Evolutionary conservation across 2,329 filamentous ascomycete species (phyloP).

Genomic region (Mollisia scopiformis): DNA sequence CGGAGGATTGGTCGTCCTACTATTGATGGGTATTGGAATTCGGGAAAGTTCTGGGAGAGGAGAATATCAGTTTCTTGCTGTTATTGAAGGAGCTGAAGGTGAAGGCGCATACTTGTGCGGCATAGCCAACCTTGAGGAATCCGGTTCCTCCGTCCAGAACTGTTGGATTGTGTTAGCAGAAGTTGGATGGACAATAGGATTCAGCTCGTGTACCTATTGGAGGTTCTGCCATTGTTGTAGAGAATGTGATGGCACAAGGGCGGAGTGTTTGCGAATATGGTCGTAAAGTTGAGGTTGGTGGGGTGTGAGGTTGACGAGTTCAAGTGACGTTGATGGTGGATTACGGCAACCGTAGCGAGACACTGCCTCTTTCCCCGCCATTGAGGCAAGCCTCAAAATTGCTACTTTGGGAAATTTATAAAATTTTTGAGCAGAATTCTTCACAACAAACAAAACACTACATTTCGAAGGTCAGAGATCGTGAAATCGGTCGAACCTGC

Average conservation of each 20-base stretch:
- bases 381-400: slow-evolving; percentile 22
- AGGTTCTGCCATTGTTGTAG: slow-evolving; percentile 39
- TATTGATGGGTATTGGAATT: slow-evolving; percentile 97
- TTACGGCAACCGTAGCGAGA: slow-evolving; percentile 17
- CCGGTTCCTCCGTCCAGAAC: slow-evolving; percentile 99
- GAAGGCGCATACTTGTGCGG: slow-evolving; percentile 68
- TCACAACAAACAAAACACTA: neutral
- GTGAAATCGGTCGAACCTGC: neutral
- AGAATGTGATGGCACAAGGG: slow-evolving; percentile 18
- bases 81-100: neutral
- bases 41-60: slow-evolving; percentile 85
- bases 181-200: neutral
- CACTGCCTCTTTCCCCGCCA: slow-evolving; percentile 23
- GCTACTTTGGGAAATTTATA: slow-evolving; percentile 17
- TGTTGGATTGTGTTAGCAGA: slow-evolving; percentile 43
- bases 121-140: slow-evolving; percentile 99
- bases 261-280: slow-evolving; percentile 10
- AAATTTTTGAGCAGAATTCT: neutral
- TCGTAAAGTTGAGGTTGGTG: slow-evolving; percentile 24
- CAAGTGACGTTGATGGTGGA: slow-evolving; percentile 16
- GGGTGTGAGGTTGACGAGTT: slow-evolving; percentile 27
- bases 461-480: neutral
- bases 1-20: slow-evolving; percentile 96
- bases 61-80: slow-evolving; percentile 9
- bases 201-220: slow-evolving; percentile 36